Base-by-base conservation (phyloP, 169 alveolate genomes). In the Plasmodium billcollinsi region DNA sequence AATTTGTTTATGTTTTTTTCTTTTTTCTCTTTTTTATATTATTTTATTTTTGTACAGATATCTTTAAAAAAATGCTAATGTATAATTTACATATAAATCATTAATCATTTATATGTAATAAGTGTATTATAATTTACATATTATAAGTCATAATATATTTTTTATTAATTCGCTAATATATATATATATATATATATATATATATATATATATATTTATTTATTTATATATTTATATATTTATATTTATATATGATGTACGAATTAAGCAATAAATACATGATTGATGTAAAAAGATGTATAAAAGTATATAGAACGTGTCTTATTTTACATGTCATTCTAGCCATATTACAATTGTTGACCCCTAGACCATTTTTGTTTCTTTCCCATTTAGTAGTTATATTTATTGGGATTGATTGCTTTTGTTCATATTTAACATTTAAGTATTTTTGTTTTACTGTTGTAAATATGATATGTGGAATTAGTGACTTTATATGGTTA, bases 391-490 rank as follows among this genome's bases (percentile, higher is more conserved):
- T 80, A 50, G 49, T 67, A 47, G 90, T 80, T 8, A 65, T 69
- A 12, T 61, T 45, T 49, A 80, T 80, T 43, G 90, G 90, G 49
- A 43, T 67, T 24, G 73, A 80, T 43, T 80, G 80, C 18, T 66
- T 66, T 71, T 67, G 90, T 49, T 66, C 90, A 2, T 69, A 80
- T 62, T 80, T 80, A 54, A 69, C 83, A 11, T 80, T 67, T 67
- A 80, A 69, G 74, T 80, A 80, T 33, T 80, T 80, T 71, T 67
- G 73, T 26, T 80, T 80, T 71, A 80, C 90, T 67, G 73, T 80
- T 29, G 90, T 80, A 15, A 80, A 80, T 80, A 80, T 80, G 90
- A 80, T 80, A 54, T 80, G 69, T 59, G 90, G 90, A n/a, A 80
- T 80, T 80, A 80, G 56, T 11, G 83, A 80, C 33, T 80, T 69